These are phyloP conservation scores for Geotrichum histeridarum DNA, from an alignment of 1,139 yeast species.

Conservation along the genomic window DNA sequence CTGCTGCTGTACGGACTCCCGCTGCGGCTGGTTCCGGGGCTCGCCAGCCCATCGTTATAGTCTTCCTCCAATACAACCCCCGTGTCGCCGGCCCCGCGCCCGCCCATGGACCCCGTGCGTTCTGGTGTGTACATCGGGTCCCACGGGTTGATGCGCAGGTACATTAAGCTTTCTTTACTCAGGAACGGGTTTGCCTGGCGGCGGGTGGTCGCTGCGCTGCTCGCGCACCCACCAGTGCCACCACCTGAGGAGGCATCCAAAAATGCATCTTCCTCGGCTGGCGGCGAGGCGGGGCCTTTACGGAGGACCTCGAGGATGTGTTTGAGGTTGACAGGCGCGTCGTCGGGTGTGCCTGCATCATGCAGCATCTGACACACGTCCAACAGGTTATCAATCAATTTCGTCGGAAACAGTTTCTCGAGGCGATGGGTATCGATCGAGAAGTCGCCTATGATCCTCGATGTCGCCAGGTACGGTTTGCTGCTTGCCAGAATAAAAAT, in stretches of 20 bases:
- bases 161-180: conserved; percentile 2
- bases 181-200: not conserved
- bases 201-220: not conserved
- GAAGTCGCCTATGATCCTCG: not conserved
- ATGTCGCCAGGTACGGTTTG: conserved; percentile 1
- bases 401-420: conserved; percentile 1
- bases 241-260: not conserved
- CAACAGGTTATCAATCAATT: conserved; percentile 7
- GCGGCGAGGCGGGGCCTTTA: conserved; percentile 8
- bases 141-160: conserved; percentile 1
- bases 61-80: not conserved
- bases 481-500: conserved; percentile 2
- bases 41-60: conserved; percentile 2
- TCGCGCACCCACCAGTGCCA: not conserved
- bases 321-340: not conserved
- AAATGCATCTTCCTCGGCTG: not conserved
- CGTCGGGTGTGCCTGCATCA: not conserved
- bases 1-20: not conserved
- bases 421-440: not conserved
- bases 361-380: conserved; percentile 8
- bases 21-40: not conserved
- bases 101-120: not conserved
- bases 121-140: conserved; percentile 6
- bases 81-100: no score
- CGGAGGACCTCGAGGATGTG: not conserved